Percentiles rank a stretch among this genome's conserved stretches.
phyloP scores from a whole-genome alignment of 1,139 yeast genomes.

The Lodderomyces theae region DNA sequence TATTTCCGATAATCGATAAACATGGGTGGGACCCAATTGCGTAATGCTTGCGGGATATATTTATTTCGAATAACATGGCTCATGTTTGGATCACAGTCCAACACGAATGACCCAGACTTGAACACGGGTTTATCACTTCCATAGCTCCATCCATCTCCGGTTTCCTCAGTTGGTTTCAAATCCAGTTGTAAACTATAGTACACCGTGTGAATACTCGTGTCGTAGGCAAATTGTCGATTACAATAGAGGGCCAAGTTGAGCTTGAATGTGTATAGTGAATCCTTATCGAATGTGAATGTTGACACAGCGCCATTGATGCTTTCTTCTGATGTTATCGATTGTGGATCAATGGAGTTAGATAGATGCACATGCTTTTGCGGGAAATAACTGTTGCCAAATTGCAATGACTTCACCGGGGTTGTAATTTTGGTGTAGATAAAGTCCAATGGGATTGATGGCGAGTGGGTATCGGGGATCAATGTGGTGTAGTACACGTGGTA shows the following conservation, averaged over 20 bases:
- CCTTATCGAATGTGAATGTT: conserved; percentile 11
- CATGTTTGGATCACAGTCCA: conserved; percentile 32
- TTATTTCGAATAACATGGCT: conserved; percentile 30
- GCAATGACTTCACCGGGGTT: neutral
- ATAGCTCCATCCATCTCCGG: neutral
- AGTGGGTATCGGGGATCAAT: conserved; percentile 21
- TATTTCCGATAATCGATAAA: conserved; percentile 12
- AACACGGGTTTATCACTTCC: neutral
- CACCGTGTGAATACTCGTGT: neutral
- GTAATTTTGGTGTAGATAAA: conserved; percentile 8
- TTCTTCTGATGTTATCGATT: neutral
- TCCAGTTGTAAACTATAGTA: conserved; percentile 4
- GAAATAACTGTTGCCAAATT: neutral
- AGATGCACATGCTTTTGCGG: neutral
- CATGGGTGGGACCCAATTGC: conserved; percentile 39
- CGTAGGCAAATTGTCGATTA: neutral
- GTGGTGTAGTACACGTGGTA: conserved; percentile 26
- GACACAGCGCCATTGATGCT: neutral
- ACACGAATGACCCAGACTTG: conserved; percentile 16
- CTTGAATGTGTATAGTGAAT: conserved; percentile 12
- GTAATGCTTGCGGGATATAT: conserved; percentile 35
- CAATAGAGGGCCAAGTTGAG: conserved; percentile 6
- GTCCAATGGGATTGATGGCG: conserved; percentile 12
- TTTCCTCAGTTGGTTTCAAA: neutral
- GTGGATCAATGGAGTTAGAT: neutral